These are phyloP conservation scores for Aspergillus cristatus DNA, from an alignment of 495 filamentous ascomycete species.

Conservation along the genomic window DNA sequence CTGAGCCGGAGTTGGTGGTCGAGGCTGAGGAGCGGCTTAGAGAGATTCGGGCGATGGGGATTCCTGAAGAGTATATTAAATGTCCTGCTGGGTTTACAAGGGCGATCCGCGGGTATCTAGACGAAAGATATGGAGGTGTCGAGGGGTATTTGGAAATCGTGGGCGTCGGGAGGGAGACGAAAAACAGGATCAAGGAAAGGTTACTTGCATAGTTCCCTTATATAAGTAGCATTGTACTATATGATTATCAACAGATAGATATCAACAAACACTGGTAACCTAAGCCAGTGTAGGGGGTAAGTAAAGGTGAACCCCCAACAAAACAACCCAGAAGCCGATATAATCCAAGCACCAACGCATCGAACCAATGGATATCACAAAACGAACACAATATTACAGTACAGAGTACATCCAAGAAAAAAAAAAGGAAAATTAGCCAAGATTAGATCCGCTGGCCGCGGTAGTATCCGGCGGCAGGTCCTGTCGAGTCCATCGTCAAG, in stretches of 20 bases:
- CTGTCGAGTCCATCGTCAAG: conserved; percentile 30
- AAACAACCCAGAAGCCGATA: too few species aligned
- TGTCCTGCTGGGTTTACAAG: conserved; percentile 49
- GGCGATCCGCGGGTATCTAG: conserved; percentile 40
- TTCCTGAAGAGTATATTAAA: conserved; percentile 58
- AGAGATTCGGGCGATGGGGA: conserved; percentile 59
- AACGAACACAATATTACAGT: background rate
- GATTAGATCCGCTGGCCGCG: conserved; percentile 19
- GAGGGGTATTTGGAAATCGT: conserved; percentile 49
- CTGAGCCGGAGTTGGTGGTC: conserved; percentile 48
- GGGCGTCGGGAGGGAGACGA: conserved; percentile 39
- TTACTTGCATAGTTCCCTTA: conserved; percentile 8
- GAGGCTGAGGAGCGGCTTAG: conserved; percentile 53
- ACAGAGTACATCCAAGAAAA: too few species aligned
- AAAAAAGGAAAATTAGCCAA: too few species aligned
- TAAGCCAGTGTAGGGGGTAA: too few species aligned
- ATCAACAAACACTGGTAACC: too few species aligned
- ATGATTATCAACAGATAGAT: too few species aligned
- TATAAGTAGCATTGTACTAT: too few species aligned
- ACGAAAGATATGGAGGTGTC: conserved; percentile 50
- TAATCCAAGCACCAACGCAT: too few species aligned
- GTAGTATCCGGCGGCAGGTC: conserved; percentile 22
- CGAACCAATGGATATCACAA: background rate
- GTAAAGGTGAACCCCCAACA: too few species aligned
- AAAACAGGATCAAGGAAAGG: conserved; percentile 24